These are phyloP conservation scores for Colletotrichum eremochloae DNA, from an alignment of 2,329 filamentous ascomycete species.

Conservation along the genomic window DNA sequence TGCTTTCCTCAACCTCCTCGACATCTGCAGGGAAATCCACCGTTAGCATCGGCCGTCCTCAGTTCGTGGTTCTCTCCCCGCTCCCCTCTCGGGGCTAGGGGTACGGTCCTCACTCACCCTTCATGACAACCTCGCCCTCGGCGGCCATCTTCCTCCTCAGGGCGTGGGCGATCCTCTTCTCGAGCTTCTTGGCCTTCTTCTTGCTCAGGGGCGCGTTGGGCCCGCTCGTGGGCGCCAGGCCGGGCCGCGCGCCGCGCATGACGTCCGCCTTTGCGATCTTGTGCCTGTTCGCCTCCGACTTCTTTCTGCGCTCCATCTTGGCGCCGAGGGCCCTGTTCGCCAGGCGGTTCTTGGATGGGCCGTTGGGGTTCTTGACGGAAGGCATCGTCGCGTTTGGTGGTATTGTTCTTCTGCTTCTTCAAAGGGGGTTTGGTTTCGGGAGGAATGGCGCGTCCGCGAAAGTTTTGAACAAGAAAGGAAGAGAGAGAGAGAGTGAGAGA, in stretches of 20 bases:
- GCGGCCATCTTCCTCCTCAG: slow-evolving; percentile 65
- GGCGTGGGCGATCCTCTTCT: slow-evolving; percentile 66
- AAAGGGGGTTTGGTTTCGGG: neutral
- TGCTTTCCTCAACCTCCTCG: slow-evolving; percentile 4
- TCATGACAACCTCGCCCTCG: slow-evolving; percentile 64
- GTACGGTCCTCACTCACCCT: slow-evolving; percentile 51
- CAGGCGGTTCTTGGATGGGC: slow-evolving; percentile 66
- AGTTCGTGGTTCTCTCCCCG: neutral
- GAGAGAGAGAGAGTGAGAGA: no score
- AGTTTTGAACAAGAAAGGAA: no score
- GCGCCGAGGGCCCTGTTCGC: slow-evolving; percentile 60
- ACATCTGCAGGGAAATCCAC: neutral
- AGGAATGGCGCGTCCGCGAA: neutral
- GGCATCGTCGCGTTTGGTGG: slow-evolving; percentile 57
- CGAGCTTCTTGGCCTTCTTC: slow-evolving; percentile 69
- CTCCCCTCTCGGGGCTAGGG: no score
- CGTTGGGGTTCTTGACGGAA: slow-evolving; percentile 71
- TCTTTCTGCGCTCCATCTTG: slow-evolving; percentile 60
- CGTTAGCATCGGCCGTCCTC: neutral
- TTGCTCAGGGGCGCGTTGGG: slow-evolving; percentile 64
- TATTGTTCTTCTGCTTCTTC: neutral
- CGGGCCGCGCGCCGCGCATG: slow-evolving; percentile 64
- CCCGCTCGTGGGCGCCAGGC: slow-evolving; percentile 68
- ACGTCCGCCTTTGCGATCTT: slow-evolving; percentile 59
- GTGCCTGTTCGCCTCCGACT: slow-evolving; percentile 53